phyloP scores from a whole-genome alignment of 1,139 yeast genomes.

The Yamadazyma kanchanaburiensis region DNA sequence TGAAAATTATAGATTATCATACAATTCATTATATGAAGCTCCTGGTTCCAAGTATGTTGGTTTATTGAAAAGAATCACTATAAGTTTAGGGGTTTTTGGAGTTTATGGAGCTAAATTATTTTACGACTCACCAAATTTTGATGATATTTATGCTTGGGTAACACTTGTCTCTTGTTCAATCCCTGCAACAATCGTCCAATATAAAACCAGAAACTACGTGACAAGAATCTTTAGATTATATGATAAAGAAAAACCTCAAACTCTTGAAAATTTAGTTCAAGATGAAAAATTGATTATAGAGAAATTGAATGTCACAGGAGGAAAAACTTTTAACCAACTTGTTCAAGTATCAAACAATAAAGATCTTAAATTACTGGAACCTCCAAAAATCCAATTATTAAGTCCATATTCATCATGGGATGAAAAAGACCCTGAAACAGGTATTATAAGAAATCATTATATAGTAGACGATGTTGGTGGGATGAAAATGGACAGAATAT shows the following conservation, averaged over 20 bases:
- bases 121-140: slow-evolving; percentile 53
- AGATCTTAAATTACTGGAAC: slow-evolving; percentile 36
- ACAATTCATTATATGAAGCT: slow-evolving; percentile 53
- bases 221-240: slow-evolving; percentile 70
- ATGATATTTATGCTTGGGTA: slow-evolving; percentile 49
- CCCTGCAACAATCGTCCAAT: slow-evolving; percentile 46
- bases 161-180: slow-evolving; percentile 35
- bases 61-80: slow-evolving; percentile 48
- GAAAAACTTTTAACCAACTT: slow-evolving; percentile 60
- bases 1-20: slow-evolving; percentile 46
- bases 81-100: slow-evolving; percentile 55
- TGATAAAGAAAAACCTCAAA: slow-evolving; percentile 60
- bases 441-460: slow-evolving; percentile 42
- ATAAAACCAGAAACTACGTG: slow-evolving; percentile 64
- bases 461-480: slow-evolving; percentile 78
- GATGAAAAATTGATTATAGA: slow-evolving; percentile 71
- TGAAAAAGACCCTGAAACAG: slow-evolving; percentile 29
- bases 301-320: slow-evolving; percentile 64
- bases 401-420: slow-evolving; percentile 65
- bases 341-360: slow-evolving; percentile 45
- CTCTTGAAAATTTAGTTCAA: slow-evolving; percentile 53
- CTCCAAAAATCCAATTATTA: slow-evolving; percentile 21
- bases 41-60: slow-evolving; percentile 57
- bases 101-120: slow-evolving; percentile 53
- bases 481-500: slow-evolving; percentile 73